Evolutionary conservation across 2,329 filamentous ascomycete species (phyloP).

Genomic region (Fusarium sp.): DNA sequence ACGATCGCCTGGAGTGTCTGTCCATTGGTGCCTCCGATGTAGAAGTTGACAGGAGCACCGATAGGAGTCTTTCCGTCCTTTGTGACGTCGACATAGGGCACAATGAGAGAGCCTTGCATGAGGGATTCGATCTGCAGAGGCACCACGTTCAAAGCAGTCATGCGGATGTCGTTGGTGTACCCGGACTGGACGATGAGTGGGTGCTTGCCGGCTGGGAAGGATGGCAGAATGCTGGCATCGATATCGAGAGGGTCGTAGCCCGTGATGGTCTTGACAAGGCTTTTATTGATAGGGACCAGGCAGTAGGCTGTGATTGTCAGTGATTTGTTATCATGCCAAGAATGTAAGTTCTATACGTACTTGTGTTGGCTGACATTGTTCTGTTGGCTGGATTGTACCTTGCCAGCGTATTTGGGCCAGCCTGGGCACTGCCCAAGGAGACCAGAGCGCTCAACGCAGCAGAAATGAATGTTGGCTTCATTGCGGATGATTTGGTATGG

Average conservation of each 20-base stretch:
- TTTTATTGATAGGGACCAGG: constrained; percentile 17
- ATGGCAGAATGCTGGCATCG: neutral
- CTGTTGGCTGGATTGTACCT: constrained; percentile 28
- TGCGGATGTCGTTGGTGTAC: constrained; percentile 21
- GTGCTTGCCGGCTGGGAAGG: constrained; percentile 21
- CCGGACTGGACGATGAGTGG: constrained; percentile 16
- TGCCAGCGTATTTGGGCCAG: constrained; percentile 17
- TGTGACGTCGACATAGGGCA: constrained; percentile 21
- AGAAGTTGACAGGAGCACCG: constrained; percentile 6
- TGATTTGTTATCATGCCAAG: accelerated
- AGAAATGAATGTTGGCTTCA: neutral
- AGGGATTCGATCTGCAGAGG: constrained; percentile 13
- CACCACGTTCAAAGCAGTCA: constrained; percentile 20
- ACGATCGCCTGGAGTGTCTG: neutral
- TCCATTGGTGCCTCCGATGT: constrained; percentile 21
- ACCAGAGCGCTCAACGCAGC: neutral
- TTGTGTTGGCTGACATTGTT: constrained; percentile 26
- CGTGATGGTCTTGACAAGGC: constrained; percentile 10
- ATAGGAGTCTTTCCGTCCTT: constrained; percentile 11
- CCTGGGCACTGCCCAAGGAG: constrained; percentile 3
- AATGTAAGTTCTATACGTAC: neutral
- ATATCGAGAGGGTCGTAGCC: constrained; percentile 17
- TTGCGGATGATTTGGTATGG: neutral
- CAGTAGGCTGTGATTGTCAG: constrained; percentile 12
- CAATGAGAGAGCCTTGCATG: constrained; percentile 17